Evolutionary conservation across 495 filamentous ascomycete genomes (phyloP).

Genomic region (Neurospora sp.): DNA sequence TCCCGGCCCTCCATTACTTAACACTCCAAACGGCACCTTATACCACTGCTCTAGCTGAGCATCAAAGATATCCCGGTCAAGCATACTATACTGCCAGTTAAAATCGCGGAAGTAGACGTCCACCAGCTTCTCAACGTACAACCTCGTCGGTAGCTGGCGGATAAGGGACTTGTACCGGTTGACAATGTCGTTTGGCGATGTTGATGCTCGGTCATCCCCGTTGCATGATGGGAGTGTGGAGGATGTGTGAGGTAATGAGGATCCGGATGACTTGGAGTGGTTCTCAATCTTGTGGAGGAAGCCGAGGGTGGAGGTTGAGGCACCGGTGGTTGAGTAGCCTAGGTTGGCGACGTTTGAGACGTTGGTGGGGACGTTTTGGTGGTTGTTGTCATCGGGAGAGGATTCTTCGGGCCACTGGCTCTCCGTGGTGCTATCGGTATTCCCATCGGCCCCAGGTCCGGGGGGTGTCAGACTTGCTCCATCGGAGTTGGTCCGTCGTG

Average conservation of each 20-base stretch:
- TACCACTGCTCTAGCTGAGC: conserved; percentile 43
- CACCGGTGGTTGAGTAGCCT: conserved; percentile 37
- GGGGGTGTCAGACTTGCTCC: not conserved
- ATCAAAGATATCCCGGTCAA: conserved; percentile 44
- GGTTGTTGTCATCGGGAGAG: not conserved
- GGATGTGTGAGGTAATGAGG: not conserved
- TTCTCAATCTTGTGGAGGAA: conserved; percentile 41
- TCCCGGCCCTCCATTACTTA: conserved; percentile 31
- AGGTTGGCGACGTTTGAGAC: conserved; percentile 30
- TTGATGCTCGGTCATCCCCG: too few species aligned
- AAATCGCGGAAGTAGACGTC: conserved; percentile 46
- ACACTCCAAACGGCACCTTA: conserved; percentile 32
- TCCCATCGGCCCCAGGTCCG: not conserved
- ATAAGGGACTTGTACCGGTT: conserved; percentile 34
- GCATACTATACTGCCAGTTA: conserved; percentile 49
- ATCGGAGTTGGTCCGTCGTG: conserved; percentile 7
- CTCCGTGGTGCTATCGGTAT: not conserved
- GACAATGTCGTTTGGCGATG: too few species aligned
- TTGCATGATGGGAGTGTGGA: too few species aligned
- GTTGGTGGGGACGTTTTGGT: not conserved
- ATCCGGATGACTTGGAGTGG: not conserved
- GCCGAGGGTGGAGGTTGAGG: conserved; percentile 37
- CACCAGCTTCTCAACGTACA: conserved; percentile 43
- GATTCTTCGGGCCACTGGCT: not conserved
- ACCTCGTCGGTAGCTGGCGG: conserved; percentile 41